phyloP scores from a whole-genome alignment of 164 flowering plant genomes.

The grape (Vitis vinifera) region DNA sequence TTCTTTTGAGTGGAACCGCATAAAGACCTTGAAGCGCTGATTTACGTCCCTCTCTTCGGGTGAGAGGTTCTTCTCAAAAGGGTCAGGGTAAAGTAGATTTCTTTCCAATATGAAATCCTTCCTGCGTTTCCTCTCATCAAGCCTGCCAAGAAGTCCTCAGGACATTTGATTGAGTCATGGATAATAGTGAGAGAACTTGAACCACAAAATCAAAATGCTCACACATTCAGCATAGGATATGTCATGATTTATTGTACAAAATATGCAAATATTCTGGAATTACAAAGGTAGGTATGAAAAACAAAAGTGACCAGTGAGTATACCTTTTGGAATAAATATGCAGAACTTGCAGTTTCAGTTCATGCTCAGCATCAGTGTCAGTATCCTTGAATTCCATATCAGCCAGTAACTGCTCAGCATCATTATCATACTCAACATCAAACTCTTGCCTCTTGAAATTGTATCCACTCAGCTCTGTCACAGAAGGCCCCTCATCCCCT shows the following conservation, averaged over 20 bases:
- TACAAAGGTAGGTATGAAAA: neutral
- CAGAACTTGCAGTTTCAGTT: constrained; percentile 75
- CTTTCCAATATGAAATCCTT: constrained; percentile 90
- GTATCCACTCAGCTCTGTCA: constrained; percentile 81
- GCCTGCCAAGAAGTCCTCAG: constrained; percentile 47
- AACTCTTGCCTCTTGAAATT: constrained; percentile 94
- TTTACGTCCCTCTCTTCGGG: constrained; percentile 73
- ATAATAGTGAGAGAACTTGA: neutral
- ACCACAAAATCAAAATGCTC: neutral
- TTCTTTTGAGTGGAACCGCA: constrained; percentile 82
- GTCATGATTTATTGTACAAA: neutral
- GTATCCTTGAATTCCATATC: constrained; percentile 96
- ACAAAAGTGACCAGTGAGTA: constrained; percentile 7
- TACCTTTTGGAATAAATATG: constrained; percentile 77
- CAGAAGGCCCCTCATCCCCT: constrained; percentile 64
- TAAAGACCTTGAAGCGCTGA: constrained; percentile 69
- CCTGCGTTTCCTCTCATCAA: constrained; percentile 95
- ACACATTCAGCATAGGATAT: too few species aligned
- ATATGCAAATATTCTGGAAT: neutral
- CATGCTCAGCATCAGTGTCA: constrained; percentile 72
- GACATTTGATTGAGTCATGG: neutral
- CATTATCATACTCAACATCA: constrained; percentile 95
- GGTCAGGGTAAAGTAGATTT: constrained; percentile 69
- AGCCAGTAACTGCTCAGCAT: constrained; percentile 91
- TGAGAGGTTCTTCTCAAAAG: constrained; percentile 66